Conservation (phyloP, 257 asterid species). For the Ballota nigra region DNA sequence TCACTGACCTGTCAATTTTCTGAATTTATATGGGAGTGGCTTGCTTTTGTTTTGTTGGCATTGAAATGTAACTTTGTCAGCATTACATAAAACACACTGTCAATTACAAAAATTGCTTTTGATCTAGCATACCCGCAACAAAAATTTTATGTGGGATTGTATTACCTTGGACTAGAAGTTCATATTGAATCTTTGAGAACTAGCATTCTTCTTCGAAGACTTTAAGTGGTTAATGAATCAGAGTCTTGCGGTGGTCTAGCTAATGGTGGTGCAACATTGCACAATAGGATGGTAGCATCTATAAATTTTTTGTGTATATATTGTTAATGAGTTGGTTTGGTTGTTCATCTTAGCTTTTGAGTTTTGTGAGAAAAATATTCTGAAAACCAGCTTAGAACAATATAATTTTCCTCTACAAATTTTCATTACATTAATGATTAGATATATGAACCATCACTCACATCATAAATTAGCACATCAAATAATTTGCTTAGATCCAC, state of each 20-base stretch:
- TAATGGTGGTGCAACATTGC: background rate
- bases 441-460: constrained; percentile 1
- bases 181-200: background rate
- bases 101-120: background rate
- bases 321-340: background rate
- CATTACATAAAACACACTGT: background rate
- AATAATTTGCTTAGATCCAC: background rate
- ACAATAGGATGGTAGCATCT: background rate
- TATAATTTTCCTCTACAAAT: background rate
- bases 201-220: background rate
- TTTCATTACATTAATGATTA: background rate
- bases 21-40: constrained; percentile 4
- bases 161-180: background rate
- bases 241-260: background rate
- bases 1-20: constrained; percentile 15
- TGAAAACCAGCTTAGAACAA: background rate
- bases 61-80: background rate
- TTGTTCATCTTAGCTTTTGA: background rate
- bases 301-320: constrained; percentile 2
- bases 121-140: background rate
- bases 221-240: background rate
- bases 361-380: constrained; percentile 2
- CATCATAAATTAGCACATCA: background rate
- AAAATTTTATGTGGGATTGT: background rate
- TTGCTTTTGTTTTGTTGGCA: constrained; percentile 1